These are phyloP conservation scores for Pittosporum tobira DNA, from an alignment of 129 eudicot species.

Conservation along the genomic window DNA sequence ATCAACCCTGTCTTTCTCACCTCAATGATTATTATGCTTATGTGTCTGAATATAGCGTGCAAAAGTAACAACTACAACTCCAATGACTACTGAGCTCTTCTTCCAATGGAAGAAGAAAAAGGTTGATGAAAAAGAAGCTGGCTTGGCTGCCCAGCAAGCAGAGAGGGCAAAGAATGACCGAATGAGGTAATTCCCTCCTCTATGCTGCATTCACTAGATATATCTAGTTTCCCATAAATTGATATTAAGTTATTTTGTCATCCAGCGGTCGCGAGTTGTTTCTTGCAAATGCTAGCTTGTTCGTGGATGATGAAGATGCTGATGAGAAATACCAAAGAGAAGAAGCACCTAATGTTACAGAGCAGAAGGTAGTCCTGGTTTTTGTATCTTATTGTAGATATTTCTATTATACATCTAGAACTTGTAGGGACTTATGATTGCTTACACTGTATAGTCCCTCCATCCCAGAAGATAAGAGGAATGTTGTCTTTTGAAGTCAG, in stretches of 20 bases:
- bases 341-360: conserved; percentile 33
- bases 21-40: not conserved
- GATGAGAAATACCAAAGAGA: conserved; percentile 47
- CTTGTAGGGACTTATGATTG: too few species aligned
- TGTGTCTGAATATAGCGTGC: conserved; percentile 29
- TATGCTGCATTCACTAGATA: not conserved
- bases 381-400: not conserved
- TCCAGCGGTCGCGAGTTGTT: conserved; percentile 63
- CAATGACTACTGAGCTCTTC: conserved; percentile 53
- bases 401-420: not conserved
- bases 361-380: conserved; percentile 28
- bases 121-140: conserved; percentile 49
- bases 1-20: not conserved
- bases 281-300: conserved; percentile 57
- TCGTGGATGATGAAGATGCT: conserved; percentile 55
- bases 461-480: too few species aligned
- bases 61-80: conserved; percentile 48
- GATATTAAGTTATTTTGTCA: not conserved
- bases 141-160: conserved; percentile 56
- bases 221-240: not conserved
- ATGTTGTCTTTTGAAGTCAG: too few species aligned
- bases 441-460: too few species aligned
- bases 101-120: conserved; percentile 55
- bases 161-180: conserved; percentile 69
- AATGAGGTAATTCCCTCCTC: conserved; percentile 38